These are phyloP conservation scores for Paracamarosporium sp. DNA, from an alignment of 2,329 filamentous ascomycete species.

Conservation along the genomic window DNA sequence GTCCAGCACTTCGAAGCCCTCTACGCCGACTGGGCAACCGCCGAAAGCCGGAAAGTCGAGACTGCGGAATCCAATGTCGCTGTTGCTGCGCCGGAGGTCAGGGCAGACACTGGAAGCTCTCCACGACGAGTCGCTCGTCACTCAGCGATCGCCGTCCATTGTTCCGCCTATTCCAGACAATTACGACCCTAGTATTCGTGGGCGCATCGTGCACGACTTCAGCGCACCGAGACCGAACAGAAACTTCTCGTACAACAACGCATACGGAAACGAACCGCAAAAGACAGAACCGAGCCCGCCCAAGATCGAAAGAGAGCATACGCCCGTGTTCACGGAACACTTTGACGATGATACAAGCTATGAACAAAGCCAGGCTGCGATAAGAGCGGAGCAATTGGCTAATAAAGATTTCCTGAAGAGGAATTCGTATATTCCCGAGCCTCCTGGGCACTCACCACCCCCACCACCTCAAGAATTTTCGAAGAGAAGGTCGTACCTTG, in stretches of 20 bases:
- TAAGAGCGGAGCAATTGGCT: conserved; percentile 55
- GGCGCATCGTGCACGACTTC: conserved; percentile 70
- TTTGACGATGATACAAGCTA: conserved; percentile 61
- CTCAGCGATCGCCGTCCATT: conserved; percentile 52
- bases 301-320: conserved; percentile 54
- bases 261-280: conserved; percentile 27
- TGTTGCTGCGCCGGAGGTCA: conserved; percentile 64
- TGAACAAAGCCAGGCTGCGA: conserved; percentile 48
- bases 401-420: conserved; percentile 57
- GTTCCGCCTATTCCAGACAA: conserved; percentile 63
- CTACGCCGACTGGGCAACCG: conserved; percentile 25
- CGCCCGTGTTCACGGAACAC: conserved; percentile 67
- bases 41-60: conserved; percentile 55
- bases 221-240: conserved; percentile 63
- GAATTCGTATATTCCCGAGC: conserved; percentile 45
- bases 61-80: conserved; percentile 66
- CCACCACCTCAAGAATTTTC: conserved; percentile 47
- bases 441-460: conserved; percentile 15
- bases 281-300: conserved; percentile 30
- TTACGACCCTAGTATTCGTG: conserved; percentile 68
- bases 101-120: conserved; percentile 56
- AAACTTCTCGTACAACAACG: conserved; percentile 45
- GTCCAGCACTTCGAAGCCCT: conserved; percentile 28
- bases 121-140: conserved; percentile 59
- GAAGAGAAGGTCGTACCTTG: conserved; percentile 48